phyloP scores from a whole-genome alignment of 805 yeast species.

The Sugiyamaella valdiviana region DNA sequence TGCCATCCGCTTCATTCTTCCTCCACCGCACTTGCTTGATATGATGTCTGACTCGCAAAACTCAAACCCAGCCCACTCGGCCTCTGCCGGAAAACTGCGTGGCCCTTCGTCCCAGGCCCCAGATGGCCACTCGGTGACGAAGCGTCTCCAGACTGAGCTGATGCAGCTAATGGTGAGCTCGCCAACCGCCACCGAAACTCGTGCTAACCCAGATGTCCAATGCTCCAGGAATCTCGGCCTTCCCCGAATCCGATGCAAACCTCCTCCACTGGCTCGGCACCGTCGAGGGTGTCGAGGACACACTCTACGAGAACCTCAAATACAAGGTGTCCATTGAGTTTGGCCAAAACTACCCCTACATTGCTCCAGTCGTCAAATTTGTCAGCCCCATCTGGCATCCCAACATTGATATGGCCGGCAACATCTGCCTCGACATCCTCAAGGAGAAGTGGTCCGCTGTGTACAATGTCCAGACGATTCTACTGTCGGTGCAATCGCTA shows the following conservation, averaged over 20 bases:
- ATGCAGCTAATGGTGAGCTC: constrained; percentile 42
- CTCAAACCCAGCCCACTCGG: constrained; percentile 10
- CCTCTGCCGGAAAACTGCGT: constrained; percentile 2
- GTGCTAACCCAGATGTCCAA: constrained; percentile 34
- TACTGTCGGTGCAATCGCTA: constrained; percentile 52
- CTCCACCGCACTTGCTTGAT: background rate
- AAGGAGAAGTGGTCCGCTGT: constrained; percentile 63
- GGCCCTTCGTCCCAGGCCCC: constrained; percentile 18
- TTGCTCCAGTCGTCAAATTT: constrained; percentile 52
- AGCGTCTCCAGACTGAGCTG: constrained; percentile 46
- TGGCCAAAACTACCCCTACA: constrained; percentile 51
- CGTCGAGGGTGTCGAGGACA: constrained; percentile 51
- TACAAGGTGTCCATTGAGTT: constrained; percentile 47
- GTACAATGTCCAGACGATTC: constrained; percentile 54
- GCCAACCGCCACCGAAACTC: background rate
- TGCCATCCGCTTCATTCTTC: background rate
- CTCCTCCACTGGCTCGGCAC: constrained; percentile 53
- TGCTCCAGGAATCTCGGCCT: constrained; percentile 49
- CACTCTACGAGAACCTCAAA: constrained; percentile 49
- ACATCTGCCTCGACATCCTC: constrained; percentile 57
- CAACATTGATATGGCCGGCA: constrained; percentile 58
- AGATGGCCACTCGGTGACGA: constrained; percentile 44
- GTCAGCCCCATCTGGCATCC: constrained; percentile 62
- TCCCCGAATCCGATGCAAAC: constrained; percentile 48
- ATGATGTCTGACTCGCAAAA: constrained; percentile 15